These are phyloP conservation scores for Leucogyrophana mollusca DNA, from an alignment of 768 basidiomycete genomes.

Conservation along the genomic window DNA sequence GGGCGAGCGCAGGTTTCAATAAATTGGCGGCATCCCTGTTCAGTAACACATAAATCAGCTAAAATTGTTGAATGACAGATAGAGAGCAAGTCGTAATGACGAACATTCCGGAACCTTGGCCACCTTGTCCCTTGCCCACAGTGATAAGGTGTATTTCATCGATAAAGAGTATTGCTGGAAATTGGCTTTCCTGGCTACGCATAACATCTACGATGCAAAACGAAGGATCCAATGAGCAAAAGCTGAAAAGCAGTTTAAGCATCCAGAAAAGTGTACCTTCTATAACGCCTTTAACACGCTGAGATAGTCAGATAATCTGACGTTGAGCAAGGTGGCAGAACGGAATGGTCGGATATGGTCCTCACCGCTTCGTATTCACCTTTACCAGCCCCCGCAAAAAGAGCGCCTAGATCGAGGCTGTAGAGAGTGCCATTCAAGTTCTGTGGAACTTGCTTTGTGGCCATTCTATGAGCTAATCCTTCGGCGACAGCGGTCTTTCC, in stretches of 20 bases:
- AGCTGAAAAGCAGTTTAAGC: no score
- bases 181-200: conserved; percentile 8
- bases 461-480: conserved; percentile 8
- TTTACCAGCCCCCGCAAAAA: conserved; percentile 9
- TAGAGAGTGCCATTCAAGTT: conserved; percentile 6
- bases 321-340: neutral
- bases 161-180: conserved; percentile 10
- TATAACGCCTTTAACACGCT: conserved; percentile 10
- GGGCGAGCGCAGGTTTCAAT: conserved; percentile 9
- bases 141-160: conserved; percentile 10
- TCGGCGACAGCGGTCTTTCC: conserved; percentile 9
- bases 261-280: conserved; percentile 1
- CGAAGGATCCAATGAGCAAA: no score
- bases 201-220: conserved; percentile 1
- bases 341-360: neutral
- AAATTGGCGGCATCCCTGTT: conserved; percentile 9
- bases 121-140: conserved; percentile 7
- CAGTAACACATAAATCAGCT: neutral
- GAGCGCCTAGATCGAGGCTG: conserved; percentile 6
- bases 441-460: conserved; percentile 7
- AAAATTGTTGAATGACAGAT: no score
- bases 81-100: neutral
- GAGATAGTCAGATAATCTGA: neutral
- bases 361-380: conserved; percentile 10
- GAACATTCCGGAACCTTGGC: conserved; percentile 7